Percentiles rank a stretch among this genome's conserved stretches.
Conservation (phyloP, 495 filamentous ascomycete species). For the Podospora fimiseda region DNA sequence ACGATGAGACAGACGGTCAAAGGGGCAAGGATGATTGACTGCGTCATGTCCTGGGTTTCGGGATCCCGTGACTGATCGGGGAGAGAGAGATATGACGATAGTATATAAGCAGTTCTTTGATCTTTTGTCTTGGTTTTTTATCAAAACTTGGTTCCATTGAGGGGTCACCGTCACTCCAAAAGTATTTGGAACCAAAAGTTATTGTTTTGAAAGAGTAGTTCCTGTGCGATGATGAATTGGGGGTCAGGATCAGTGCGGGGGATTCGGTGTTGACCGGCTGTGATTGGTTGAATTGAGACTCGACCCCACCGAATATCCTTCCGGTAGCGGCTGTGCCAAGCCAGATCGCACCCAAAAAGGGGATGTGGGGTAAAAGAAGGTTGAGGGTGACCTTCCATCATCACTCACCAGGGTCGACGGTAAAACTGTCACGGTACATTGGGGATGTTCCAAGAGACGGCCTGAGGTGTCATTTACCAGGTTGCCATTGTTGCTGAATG, state of each 20-base stretch:
- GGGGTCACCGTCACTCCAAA: too few relatives aligned
- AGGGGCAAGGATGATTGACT: too few relatives aligned
- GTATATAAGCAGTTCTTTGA: too few relatives aligned
- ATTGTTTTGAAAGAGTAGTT: not conserved
- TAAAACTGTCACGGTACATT: not conserved
- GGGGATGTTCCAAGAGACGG: not conserved
- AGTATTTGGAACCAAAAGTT: not conserved
- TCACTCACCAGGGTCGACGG: not conserved
- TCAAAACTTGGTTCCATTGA: too few relatives aligned
- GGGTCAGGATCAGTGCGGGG: not conserved
- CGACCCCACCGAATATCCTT: too few relatives aligned
- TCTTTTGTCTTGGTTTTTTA: too few relatives aligned
- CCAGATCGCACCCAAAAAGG: not conserved
- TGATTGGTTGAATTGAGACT: not conserved
- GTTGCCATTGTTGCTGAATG: too few relatives aligned
- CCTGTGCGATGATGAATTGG: not conserved
- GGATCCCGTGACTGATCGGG: too few relatives aligned
- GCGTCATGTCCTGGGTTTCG: too few relatives aligned
- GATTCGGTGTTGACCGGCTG: not conserved
- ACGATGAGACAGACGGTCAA: too few relatives aligned
- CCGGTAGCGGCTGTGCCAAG: not conserved
- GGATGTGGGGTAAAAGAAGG: not conserved
- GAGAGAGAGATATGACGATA: too few relatives aligned
- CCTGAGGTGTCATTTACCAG: not conserved
- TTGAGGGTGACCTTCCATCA: not conserved